Base-by-base conservation (phyloP, 495 filamentous ascomycete species). In the Aspergillus leporis region DNA sequence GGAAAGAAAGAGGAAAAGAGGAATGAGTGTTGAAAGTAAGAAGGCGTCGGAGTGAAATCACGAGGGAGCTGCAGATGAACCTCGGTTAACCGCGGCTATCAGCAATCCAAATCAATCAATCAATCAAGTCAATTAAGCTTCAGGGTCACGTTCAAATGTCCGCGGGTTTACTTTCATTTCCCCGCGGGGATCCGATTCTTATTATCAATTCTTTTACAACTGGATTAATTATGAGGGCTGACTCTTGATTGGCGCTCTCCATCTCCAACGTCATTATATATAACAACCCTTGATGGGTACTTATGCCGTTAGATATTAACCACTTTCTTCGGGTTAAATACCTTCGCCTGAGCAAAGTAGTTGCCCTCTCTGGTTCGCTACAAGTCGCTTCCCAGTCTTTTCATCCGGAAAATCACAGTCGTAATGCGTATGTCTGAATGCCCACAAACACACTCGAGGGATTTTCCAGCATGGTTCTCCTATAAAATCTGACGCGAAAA, bases 351-450 rank as follows among this genome's bases (percentile, higher is more conserved):
- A 28, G 68, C 60, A 60, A 71, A 71, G 49, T 72, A 74, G 59
- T 76, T n/a, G 77, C 4, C 71, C 71, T 41, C 69, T 60, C 59
- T 79, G 73, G 52, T 77, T 78, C 16, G 71, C 63, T 14, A 79
- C 28, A 7, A 78, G 60, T 16, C 60, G 62, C 28, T 74, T 75
- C 16, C 62, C 65, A 9, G 62, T 67, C 25, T 53, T 47, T 13
- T 65, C 58, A 6, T 74, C 68, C 9, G 50, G 52, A 57, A 76
- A 81, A 58, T 76, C 71, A 59, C 70, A 76, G 58, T 81, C 83
- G 61, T 70, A 81, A 67, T 86, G 83, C 9, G 83, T 85, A 61
- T 85, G 81, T 1, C 81, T 81, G 67, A 81, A 86, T 13, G 76
- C 83, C 82, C 80, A 83, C 8, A 83, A n/a, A 43, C 67, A 69